Base-by-base conservation (phyloP, 345 rosid species). In the Erucastrum elatum region DNA sequence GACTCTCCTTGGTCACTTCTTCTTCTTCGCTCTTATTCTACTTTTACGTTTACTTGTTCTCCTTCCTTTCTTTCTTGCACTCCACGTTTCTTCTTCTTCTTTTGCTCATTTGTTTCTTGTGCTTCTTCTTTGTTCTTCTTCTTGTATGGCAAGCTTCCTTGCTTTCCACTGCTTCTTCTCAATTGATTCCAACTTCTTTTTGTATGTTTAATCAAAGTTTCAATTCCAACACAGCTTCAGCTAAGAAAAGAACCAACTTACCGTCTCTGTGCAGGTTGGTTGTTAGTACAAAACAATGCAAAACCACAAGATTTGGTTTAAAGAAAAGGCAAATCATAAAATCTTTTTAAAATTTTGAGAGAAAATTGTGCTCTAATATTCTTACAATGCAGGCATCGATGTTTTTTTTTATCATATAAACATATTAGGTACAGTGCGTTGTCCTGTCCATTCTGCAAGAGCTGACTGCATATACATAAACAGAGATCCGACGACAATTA, bases 211-310 rank as follows among this genome's bases (percentile, higher is more conserved):
- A 46, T 46, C 16, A 46, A 13, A 46, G 16, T 37, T 37, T 37
- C 10, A 8, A 8, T 37, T 37, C 44, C 10, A 37, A 37, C 44
- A 37, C 8, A 37, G 7, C 11, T 34, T 34, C 44, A 26, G 89
- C 89, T 7, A 94, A 88, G 77, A 92, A 76, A 17, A 92, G 87
- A 84, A 92, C 80, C 81, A 94, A 85, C 84, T 90, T 84, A 66
- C 92, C 94, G 1, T 72, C 58, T 16, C 17, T 71, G 66, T 92
- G 86, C 87, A 89, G 3, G 8, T n/a, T 87, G 3, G 78, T 87
- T 2, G 91, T 90, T 12, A 31, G 96, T 94, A 89, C 79, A 83
- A 64, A 30, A 69, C 8, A 26, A 78, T 41, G 25, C 21, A 17
- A 30, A 6, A 15, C 7, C 26, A 53, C 9, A 53, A 15, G 3